These are phyloP conservation scores for Apiospora aurea DNA, from an alignment of 2,329 filamentous ascomycete genomes.

Conservation along the genomic window DNA sequence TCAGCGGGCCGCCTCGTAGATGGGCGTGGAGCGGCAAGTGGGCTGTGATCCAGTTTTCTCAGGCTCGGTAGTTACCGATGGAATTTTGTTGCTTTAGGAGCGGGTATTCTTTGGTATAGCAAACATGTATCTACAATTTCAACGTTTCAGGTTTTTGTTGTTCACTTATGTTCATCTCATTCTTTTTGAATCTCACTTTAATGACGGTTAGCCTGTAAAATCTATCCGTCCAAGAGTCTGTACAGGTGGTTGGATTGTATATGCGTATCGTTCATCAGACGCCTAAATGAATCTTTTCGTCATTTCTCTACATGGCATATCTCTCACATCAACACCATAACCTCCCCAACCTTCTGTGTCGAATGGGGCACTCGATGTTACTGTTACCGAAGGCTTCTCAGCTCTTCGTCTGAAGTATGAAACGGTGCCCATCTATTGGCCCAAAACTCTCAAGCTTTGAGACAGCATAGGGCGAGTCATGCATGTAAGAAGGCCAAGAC, in stretches of 20 bases:
- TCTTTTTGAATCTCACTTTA: not conserved
- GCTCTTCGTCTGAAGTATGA: not conserved
- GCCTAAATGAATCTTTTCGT: too few relatives aligned
- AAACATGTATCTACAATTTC: not conserved
- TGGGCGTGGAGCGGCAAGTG: slow-evolving; percentile 98
- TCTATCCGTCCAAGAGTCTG: too few relatives aligned
- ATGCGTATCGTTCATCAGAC: too few relatives aligned
- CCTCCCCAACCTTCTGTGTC: too few relatives aligned
- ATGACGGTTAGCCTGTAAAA: too few relatives aligned
- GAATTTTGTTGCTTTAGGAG: not conserved
- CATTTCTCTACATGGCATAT: too few relatives aligned
- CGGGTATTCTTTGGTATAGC: not conserved
- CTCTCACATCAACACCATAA: too few relatives aligned
- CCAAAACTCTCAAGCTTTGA: not conserved
- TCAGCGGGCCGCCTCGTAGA: slow-evolving; percentile 70
- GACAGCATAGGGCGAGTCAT: too few relatives aligned
- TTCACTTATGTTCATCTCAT: not conserved
- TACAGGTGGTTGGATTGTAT: too few relatives aligned
- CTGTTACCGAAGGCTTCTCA: not conserved
- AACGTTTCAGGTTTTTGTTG: not conserved
- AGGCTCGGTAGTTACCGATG: not conserved
- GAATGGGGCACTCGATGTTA: not conserved
- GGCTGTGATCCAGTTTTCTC: slow-evolving; percentile 86
- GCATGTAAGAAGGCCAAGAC: not conserved
- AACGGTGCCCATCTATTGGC: not conserved